A percentile compares a stretch with the other conserved stretches of the same genome.
These are phyloP conservation scores for Bipolaris bicolor DNA, from an alignment of 2,329 filamentous ascomycete species.

Conservation along the genomic window DNA sequence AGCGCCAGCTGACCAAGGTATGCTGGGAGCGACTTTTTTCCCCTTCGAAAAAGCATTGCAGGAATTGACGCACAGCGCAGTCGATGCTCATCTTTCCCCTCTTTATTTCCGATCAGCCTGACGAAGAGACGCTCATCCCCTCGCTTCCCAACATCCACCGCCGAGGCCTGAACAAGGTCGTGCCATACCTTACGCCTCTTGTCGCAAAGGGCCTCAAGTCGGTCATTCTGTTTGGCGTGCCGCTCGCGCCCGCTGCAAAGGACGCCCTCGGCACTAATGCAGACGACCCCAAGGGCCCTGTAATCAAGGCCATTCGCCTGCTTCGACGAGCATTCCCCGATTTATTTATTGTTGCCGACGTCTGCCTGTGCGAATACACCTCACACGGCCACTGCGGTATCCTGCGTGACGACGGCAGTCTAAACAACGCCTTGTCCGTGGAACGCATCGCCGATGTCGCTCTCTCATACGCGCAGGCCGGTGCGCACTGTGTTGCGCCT, in stretches of 20 bases:
- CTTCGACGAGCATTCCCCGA: constrained; percentile 85
- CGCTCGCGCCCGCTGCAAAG: constrained; percentile 78
- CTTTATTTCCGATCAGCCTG: constrained; percentile 92
- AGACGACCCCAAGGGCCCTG: constrained; percentile 90
- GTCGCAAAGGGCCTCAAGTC: constrained; percentile 88
- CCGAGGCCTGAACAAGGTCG: constrained; percentile 82
- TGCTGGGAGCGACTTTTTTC: constrained; percentile 13
- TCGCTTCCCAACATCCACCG: constrained; percentile 91
- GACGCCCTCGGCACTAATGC: constrained; percentile 90
- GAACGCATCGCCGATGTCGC: constrained; percentile 97
- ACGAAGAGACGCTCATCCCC: constrained; percentile 88
- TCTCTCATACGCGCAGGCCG: constrained; percentile 93
- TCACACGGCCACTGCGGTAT: constrained; percentile 98
- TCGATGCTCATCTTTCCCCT: constrained; percentile 99
- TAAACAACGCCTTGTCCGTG: constrained; percentile 93
- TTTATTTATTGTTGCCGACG: constrained; percentile 89
- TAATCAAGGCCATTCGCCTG: constrained; percentile 84
- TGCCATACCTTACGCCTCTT: constrained; percentile 84
- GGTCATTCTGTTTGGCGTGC: constrained; percentile 95
- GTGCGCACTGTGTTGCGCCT: constrained; percentile 94
- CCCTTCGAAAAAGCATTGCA: neutral
- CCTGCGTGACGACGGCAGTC: constrained; percentile 84
- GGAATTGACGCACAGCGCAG: constrained; percentile 55
- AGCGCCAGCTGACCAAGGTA: constrained; percentile 60
- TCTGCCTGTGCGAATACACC: constrained; percentile 98